Conservation (phyloP, 495 filamentous ascomycete species). For the Endocarpon pusillum region DNA sequence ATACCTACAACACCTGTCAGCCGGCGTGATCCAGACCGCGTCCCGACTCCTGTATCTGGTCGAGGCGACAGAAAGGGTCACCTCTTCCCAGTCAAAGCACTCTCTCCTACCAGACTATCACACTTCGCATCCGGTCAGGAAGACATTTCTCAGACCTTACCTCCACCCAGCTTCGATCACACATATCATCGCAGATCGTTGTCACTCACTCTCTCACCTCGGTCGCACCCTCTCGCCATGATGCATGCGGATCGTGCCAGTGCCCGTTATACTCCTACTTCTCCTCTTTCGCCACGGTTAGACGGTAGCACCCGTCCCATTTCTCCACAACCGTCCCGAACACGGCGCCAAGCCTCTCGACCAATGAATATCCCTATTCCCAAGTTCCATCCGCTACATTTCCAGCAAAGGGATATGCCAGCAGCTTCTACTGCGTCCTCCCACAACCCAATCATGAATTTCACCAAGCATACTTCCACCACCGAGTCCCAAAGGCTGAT, state of each 20-base stretch:
- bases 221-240: background rate
- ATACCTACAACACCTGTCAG: slow-evolving; percentile 1
- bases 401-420: too few relatives aligned
- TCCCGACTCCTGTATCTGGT: slow-evolving; percentile 1
- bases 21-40: background rate
- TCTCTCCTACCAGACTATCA: slow-evolving; percentile 1
- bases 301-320: background rate
- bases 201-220: background rate
- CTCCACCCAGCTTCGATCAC: background rate
- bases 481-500: background rate
- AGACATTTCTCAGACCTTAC: background rate
- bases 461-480: background rate
- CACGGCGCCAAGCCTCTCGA: background rate
- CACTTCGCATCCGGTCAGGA: background rate
- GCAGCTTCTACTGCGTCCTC: background rate
- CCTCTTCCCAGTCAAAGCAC: background rate
- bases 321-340: background rate
- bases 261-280: background rate
- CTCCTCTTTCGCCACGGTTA: background rate
- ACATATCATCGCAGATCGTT: background rate
- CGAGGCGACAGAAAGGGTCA: background rate
- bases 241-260: background rate
- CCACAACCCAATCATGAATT: background rate
- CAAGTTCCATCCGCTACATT: background rate
- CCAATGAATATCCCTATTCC: background rate